Conservation (phyloP, 2,329 filamentous ascomycete species). For the Aspergillus alliaceus region DNA sequence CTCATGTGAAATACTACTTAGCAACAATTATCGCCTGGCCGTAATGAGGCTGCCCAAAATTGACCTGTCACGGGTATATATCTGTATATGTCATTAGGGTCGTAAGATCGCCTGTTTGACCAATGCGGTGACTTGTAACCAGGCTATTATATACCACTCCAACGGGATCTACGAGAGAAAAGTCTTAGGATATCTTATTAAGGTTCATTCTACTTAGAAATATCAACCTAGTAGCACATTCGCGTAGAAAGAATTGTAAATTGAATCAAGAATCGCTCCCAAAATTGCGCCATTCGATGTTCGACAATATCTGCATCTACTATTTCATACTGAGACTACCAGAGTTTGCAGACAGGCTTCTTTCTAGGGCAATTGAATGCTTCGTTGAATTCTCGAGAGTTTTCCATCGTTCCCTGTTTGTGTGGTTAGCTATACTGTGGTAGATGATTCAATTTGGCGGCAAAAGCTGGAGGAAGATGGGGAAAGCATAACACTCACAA, state of each 20-base stretch:
- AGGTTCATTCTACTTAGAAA: too few species aligned
- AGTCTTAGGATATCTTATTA: too few species aligned
- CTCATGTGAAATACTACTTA: background rate
- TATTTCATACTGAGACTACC: constrained; percentile 48
- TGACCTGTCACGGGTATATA: background rate
- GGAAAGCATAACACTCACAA: constrained; percentile 29
- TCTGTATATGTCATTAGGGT: background rate
- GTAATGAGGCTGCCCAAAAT: background rate
- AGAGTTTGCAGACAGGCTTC: constrained; percentile 68
- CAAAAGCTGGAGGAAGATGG: background rate
- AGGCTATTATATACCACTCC: too few species aligned
- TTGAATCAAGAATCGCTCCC: too few species aligned
- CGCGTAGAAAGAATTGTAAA: background rate
- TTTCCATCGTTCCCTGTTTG: constrained; percentile 60
- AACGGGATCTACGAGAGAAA: too few species aligned
- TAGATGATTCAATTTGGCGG: background rate
- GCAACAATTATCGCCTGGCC: background rate
- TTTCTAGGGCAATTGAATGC: constrained; percentile 66
- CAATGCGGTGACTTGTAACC: background rate
- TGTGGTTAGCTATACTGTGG: constrained; percentile 11
- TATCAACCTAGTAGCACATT: background rate
- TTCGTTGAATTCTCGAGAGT: constrained; percentile 67
- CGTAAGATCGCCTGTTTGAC: too few species aligned
- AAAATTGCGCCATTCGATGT: background rate
- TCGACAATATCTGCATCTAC: background rate